A percentile compares a stretch with the other conserved stretches of the same genome.
Evolutionary conservation across 768 basidiomycete genomes (phyloP).

Genomic region (Suillus weaverae): DNA sequence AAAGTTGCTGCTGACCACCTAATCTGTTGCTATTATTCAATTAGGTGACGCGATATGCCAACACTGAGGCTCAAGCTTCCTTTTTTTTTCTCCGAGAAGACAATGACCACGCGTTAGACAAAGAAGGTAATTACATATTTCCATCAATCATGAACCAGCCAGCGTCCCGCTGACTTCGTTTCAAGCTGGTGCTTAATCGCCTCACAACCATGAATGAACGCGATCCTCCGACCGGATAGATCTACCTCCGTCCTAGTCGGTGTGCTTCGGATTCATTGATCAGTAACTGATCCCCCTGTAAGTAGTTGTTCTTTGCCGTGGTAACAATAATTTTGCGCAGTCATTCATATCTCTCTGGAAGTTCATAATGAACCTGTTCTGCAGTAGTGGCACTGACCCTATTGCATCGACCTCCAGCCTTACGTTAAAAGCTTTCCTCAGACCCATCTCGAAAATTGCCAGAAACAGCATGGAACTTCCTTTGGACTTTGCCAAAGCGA

Average conservation of each 20-base stretch:
- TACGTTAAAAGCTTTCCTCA: not conserved
- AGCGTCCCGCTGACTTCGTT: slow-evolving; percentile 21
- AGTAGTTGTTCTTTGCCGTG: not conserved
- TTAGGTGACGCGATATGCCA: slow-evolving; percentile 22
- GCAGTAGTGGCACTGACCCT: not conserved
- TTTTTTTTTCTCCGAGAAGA: slow-evolving; percentile 30
- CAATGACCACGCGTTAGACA: slow-evolving; percentile 7
- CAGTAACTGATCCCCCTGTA: slow-evolving; percentile 2
- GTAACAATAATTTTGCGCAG: slow-evolving; percentile 5
- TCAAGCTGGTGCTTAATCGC: slow-evolving; percentile 20
- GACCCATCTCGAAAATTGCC: not conserved
- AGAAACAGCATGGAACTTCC: not conserved
- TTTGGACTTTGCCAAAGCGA: not conserved
- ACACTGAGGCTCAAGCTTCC: slow-evolving; percentile 21
- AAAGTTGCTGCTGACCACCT: slow-evolving; percentile 17
- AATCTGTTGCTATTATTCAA: slow-evolving; percentile 18
- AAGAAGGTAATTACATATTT: slow-evolving; percentile 14
- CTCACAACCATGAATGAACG: slow-evolving; percentile 17
- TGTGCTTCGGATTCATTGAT: slow-evolving; percentile 10
- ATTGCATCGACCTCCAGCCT: not conserved
- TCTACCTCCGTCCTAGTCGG: slow-evolving; percentile 26
- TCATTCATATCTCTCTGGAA: not conserved
- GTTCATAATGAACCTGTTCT: not conserved
- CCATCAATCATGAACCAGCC: slow-evolving; percentile 6
- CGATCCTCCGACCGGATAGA: slow-evolving; percentile 18